Percentiles rank a stretch among this genome's conserved stretches.
These are phyloP conservation scores for Parietaria judaica DNA, from an alignment of 306 rosid species.

Conservation along the genomic window DNA sequence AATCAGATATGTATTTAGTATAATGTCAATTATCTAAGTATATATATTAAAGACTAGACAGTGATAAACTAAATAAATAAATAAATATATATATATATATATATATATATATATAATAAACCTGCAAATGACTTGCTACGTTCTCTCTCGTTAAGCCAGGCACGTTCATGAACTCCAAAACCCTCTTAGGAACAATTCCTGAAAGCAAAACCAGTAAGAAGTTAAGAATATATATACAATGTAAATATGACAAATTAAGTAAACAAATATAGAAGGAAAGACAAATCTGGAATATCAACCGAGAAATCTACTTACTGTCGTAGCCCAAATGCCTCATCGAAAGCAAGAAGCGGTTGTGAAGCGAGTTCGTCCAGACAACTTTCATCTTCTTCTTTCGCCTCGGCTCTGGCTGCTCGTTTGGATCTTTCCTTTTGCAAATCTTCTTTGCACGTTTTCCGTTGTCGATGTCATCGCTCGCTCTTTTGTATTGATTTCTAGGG, in stretches of 20 bases:
- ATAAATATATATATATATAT: too few species aligned
- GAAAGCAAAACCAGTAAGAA: constrained; percentile 1
- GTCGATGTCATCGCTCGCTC: background rate
- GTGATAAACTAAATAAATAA: too few species aligned
- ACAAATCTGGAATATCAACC: background rate
- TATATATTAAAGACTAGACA: too few species aligned
- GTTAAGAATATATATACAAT: background rate
- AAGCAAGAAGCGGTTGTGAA: constrained; percentile 48
- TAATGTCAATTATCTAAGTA: too few species aligned
- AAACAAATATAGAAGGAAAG: background rate
- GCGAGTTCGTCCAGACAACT: constrained; percentile 52
- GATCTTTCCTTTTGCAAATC: background rate
- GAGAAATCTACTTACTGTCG: constrained; percentile 40
- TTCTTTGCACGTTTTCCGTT: background rate
- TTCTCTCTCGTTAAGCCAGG: constrained; percentile 52
- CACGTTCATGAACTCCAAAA: constrained; percentile 52
- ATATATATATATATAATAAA: constrained; percentile 2
- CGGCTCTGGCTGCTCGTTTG: background rate
- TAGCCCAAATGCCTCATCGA: constrained; percentile 50
- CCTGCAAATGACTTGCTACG: constrained; percentile 76
- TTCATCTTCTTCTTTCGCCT: constrained; percentile 31
- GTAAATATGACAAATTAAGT: background rate
- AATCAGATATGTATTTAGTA: too few species aligned
- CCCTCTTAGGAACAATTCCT: constrained; percentile 58
- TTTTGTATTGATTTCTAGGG: background rate